Evolutionary conservation across 1,139 yeast species (phyloP).

Genomic region (Geotrichum australiense): DNA sequence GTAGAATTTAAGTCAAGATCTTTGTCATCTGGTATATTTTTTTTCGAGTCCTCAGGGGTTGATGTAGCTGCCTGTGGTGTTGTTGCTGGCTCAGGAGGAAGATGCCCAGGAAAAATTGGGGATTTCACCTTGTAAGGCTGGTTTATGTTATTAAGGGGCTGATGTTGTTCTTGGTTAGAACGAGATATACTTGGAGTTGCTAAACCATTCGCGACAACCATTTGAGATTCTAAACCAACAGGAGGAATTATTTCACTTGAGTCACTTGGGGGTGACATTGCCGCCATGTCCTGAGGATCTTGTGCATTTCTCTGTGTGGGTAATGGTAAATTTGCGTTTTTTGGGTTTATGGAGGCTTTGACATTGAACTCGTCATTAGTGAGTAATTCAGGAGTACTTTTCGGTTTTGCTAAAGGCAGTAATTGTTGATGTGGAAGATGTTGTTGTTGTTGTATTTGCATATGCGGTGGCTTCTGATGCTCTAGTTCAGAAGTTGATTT

Average conservation of each 20-base stretch:
- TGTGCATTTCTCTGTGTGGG: too few relatives aligned
- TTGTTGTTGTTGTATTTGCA: too few relatives aligned
- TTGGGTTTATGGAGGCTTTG: too few relatives aligned
- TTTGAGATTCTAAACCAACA: not conserved
- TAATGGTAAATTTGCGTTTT: too few relatives aligned
- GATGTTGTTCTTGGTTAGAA: slow-evolving; percentile 21
- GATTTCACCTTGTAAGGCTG: slow-evolving; percentile 4
- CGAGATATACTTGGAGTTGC: slow-evolving; percentile 37
- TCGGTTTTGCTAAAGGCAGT: too few relatives aligned
- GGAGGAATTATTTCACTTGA: slow-evolving; percentile 5
- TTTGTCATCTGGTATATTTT: slow-evolving; percentile 7
- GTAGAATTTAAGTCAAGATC: too few relatives aligned
- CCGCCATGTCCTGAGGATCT: not conserved
- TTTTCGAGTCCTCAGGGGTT: not conserved
- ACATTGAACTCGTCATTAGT: too few relatives aligned
- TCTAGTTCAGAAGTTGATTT: too few relatives aligned
- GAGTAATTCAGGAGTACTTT: too few relatives aligned
- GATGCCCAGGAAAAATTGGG: slow-evolving; percentile 5
- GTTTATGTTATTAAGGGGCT: slow-evolving; percentile 5
- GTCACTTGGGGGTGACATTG: slow-evolving; percentile 7
- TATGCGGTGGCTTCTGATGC: too few relatives aligned
- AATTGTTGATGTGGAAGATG: too few relatives aligned
- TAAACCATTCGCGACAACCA: slow-evolving; percentile 3
- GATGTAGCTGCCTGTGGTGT: not conserved
- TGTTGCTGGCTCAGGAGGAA: slow-evolving; percentile 6